phyloP scores from a whole-genome alignment of 1,139 yeast species.

The Pichia norvegensis region DNA sequence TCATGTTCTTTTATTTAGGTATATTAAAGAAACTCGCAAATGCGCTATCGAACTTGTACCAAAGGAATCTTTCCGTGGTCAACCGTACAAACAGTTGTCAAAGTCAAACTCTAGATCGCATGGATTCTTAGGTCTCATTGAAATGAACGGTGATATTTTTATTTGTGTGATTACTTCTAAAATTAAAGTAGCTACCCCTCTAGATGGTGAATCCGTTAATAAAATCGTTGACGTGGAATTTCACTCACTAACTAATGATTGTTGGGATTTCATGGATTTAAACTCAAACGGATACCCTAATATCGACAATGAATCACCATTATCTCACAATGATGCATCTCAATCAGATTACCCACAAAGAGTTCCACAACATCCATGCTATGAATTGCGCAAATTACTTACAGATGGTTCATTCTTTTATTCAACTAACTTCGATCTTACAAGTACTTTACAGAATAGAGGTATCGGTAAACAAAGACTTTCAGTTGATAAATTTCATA shows the following conservation, averaged over 20 bases:
- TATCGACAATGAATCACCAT: conserved; percentile 22
- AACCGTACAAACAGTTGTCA: conserved; percentile 41
- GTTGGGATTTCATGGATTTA: conserved; percentile 73
- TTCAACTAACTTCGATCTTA: conserved; percentile 85
- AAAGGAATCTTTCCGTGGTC: conserved; percentile 34
- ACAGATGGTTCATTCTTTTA: conserved; percentile 88
- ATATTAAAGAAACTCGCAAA: conserved; percentile 29
- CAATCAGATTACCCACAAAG: conserved; percentile 18
- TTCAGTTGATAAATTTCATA: conserved; percentile 54
- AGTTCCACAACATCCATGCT: conserved; percentile 70
- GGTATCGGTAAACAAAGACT: conserved; percentile 42
- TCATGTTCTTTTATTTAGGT: conserved; percentile 44
- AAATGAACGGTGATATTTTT: conserved; percentile 57
- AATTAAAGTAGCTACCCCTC: conserved; percentile 74
- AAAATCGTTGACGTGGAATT: conserved; percentile 81
- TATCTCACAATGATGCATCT: conserved; percentile 14
- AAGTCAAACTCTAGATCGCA: conserved; percentile 38
- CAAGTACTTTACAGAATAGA: conserved; percentile 70
- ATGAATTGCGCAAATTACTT: conserved; percentile 65
- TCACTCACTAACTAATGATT: conserved; percentile 58
- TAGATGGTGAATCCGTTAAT: conserved; percentile 70
- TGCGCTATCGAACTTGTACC: conserved; percentile 49
- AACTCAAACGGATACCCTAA: conserved; percentile 59
- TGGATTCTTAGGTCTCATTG: conserved; percentile 83
- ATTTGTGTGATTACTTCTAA: conserved; percentile 75